These are phyloP conservation scores for Diaporthe capsici DNA, from an alignment of 2,329 filamentous ascomycete species.

Conservation along the genomic window DNA sequence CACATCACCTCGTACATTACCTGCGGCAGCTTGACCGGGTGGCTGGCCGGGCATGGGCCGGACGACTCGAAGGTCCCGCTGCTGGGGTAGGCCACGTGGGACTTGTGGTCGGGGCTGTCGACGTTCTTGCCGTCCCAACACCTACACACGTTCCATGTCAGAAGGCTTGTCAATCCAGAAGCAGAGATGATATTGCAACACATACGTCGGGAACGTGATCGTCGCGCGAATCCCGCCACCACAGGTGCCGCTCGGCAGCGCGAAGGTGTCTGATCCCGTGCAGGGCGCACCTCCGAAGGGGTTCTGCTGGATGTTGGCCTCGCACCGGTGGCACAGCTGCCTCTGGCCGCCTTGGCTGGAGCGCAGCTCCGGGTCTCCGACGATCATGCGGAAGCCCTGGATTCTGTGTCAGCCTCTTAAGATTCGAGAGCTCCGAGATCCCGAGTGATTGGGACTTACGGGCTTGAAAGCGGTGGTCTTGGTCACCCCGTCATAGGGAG, in stretches of 20 bases:
- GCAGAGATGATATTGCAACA: neutral
- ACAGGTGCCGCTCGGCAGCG: conserved; percentile 45
- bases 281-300: conserved; percentile 35
- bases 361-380: conserved; percentile 53
- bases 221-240: conserved; percentile 47
- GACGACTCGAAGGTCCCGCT: conserved; percentile 29
- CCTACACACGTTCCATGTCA: neutral
- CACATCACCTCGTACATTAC: conserved; percentile 59
- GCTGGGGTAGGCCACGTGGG: conserved; percentile 50
- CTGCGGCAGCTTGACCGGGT: conserved; percentile 53
- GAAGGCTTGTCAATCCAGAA: neutral
- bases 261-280: conserved; percentile 43
- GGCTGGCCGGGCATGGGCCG: conserved; percentile 49
- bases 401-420: neutral
- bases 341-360: conserved; percentile 29
- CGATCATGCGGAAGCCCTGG: conserved; percentile 62
- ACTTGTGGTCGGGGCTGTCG: conserved; percentile 50
- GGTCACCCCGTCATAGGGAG: conserved; percentile 45
- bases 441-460: conserved; percentile 41
- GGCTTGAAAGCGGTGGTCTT: conserved; percentile 59
- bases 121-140: conserved; percentile 51
- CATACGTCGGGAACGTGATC: conserved; percentile 45
- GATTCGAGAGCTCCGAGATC: neutral
- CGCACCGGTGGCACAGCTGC: conserved; percentile 50
- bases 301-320: conserved; percentile 47